Base-by-base conservation (phyloP, 2,329 filamentous ascomycete genomes). In the Trichoderma asperellum region DNA sequence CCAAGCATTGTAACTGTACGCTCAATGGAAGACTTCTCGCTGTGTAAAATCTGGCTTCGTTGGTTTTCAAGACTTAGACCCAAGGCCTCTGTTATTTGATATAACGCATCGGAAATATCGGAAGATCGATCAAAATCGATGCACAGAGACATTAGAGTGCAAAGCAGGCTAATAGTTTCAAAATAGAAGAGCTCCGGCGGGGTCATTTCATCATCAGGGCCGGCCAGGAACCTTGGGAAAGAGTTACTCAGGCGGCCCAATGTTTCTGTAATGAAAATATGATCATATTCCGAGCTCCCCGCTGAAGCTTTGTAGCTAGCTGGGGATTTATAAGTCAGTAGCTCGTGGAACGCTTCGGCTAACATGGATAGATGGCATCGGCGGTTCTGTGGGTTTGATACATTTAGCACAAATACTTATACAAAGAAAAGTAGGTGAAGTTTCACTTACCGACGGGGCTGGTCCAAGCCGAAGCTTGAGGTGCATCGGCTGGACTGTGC, bases 331-430 rank as follows among this genome's bases (percentile, higher is more conserved):
- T 83, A 84, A 29, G 75, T 74, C 5, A 88, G 75, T 2, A 86
- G 71, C 59, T 87, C 84, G 16, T 87, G 79, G 73, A 86, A 88
- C 4, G 81, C 81, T 72, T 89, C 87, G 0, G 83, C 74, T 0
- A 86, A 76, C 14, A 88, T 74, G 0, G 79, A 77, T 0, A 88
- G 75, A 57, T 87, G 87, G 2, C 81, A 81, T 2, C 87, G 83
- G 2, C 77, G 77, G 70, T 83, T 83, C 86, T 88, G 70, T 2
- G 5, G 2, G 29, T 59, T 32, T 16, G 14, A 43, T n/a, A 32
- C 8, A 34, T 18, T 68, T 35, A 61, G 69, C 24, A 10, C 2
- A 3, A 16, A n/a, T 32, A 14, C 16, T 7, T 5, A 40, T 14
- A 2, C 6, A n/a, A 24, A 8, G 6, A n/a, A 24, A 6, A 1